These are phyloP conservation scores for Drechslerella dactyloides DNA, from an alignment of 2,329 filamentous ascomycete genomes.

Conservation along the genomic window DNA sequence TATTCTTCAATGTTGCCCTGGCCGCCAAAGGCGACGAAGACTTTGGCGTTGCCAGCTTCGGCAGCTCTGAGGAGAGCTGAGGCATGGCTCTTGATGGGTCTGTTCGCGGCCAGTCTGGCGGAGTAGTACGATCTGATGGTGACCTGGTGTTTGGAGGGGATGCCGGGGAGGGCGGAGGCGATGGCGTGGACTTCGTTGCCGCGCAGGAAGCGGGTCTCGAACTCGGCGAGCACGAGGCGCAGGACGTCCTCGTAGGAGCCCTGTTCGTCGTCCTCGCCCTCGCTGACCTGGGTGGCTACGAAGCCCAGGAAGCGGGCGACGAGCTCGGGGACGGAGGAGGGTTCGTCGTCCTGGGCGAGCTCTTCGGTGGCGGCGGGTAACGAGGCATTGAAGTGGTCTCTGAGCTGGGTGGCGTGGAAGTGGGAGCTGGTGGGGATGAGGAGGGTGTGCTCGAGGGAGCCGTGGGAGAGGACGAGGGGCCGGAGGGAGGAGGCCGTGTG, in stretches of 20 bases:
- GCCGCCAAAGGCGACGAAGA: slow-evolving; percentile 95
- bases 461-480: slow-evolving; percentile 87
- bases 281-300: slow-evolving; percentile 84
- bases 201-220: slow-evolving; percentile 90
- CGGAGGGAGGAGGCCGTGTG: slow-evolving; percentile 91
- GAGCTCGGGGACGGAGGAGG: slow-evolving; percentile 91
- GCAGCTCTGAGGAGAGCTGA: slow-evolving; percentile 90
- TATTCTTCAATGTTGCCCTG: slow-evolving; percentile 99
- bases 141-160: slow-evolving; percentile 87
- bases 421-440: slow-evolving; percentile 93
- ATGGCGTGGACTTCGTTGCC: slow-evolving; percentile 97
- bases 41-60: slow-evolving; percentile 77
- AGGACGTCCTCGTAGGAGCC: slow-evolving; percentile 91
- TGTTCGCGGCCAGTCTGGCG: slow-evolving; percentile 80
- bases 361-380: slow-evolving; percentile 93
- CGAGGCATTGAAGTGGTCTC: slow-evolving; percentile 83
- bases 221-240: slow-evolving; percentile 91
- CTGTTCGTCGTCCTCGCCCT: slow-evolving; percentile 86
- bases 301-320: slow-evolving; percentile 93
- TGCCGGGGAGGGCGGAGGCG: slow-evolving; percentile 83
- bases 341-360: slow-evolving; percentile 96
- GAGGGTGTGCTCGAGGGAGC: slow-evolving; percentile 94
- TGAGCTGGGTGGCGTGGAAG: slow-evolving; percentile 93
- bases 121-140: slow-evolving; percentile 92
- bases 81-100: slow-evolving; percentile 88